Evolutionary conservation across 768 basidiomycete genomes (phyloP), one percentile per base, ranked within the genome.

Genomic region (Trametes cinnabarina): DNA sequence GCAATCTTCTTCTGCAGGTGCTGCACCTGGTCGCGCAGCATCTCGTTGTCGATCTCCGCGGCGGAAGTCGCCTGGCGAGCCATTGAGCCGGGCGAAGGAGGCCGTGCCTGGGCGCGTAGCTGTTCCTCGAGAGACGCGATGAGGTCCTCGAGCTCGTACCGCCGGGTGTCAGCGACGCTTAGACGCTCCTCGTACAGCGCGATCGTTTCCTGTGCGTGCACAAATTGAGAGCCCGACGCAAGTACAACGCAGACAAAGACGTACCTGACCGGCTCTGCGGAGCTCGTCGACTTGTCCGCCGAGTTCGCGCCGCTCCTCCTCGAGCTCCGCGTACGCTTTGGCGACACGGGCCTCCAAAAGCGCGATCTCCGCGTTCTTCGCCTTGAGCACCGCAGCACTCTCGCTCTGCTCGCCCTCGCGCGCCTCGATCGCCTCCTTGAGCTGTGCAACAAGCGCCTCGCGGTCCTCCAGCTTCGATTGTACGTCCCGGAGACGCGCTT

Each of bases 31-130:
- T 95, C 94, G 15, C 82, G 85, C 12, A 98, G 82, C 14, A 84
- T 87, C 70, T 98, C 94, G 66, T 98, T 98, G 72, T 99, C 95
- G 62, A 99, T 98, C 67, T 93, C 85, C 2, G 86, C 82, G 0
- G 94, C 95, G 9, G 92, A 86, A 4, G 82, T 73, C 4, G 82
- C 77, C 25, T 76, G 74, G 7, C 72, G 73, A 1, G 75, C 69
- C 9, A 67, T 61, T 4, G 74, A 68, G 35, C 69, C 57, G 34
- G 79, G 69, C 47, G 77, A 73, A 17, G 67, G 66, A 17, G 71
- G 71, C 20, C 71, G 69, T 7, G 71, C 60, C 22, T 70, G 65
- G 25, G 63, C 63, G 26, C 68, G 73, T 32, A 74, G 70, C 60
- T 80, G 77, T 26, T 80, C 80, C 66, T 92, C 86, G 8, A 92